Percentiles rank a stretch among this genome's conserved stretches.
Conservation (phyloP, 1,139 yeast genomes). For the Candida smagusa region DNA sequence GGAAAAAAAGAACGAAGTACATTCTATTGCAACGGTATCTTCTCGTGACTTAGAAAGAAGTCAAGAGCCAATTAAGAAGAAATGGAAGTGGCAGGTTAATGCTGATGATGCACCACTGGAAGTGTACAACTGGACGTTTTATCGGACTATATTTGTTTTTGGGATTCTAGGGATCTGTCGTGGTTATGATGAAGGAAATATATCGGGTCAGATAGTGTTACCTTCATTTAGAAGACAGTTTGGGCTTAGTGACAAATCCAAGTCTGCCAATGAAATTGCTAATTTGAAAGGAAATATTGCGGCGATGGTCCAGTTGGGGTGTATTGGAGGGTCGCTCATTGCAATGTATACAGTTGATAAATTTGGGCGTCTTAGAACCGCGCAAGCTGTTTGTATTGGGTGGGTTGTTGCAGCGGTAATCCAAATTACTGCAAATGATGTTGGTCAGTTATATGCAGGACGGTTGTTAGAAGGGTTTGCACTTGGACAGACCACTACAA, state of each 20-base stretch:
- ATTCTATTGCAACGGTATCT: constrained; percentile 8
- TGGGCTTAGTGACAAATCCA: constrained; percentile 42
- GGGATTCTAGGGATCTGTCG: constrained; percentile 61
- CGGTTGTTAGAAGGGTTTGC: constrained; percentile 53
- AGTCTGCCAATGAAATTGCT: constrained; percentile 36
- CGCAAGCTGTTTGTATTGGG: constrained; percentile 41
- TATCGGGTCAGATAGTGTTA: constrained; percentile 44
- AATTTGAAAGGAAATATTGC: constrained; percentile 52
- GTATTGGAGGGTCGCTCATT: constrained; percentile 53
- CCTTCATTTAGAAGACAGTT: constrained; percentile 40
- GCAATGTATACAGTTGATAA: constrained; percentile 51
- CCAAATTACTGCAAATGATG: constrained; percentile 41
- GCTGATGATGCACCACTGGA: constrained; percentile 45
- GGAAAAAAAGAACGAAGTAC: constrained; percentile 9
- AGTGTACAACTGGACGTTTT: constrained; percentile 46
- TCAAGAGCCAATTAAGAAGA: constrained; percentile 6
- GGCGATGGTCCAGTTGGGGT: constrained; percentile 61
- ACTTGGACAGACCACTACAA: constrained; percentile 54
- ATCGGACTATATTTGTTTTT: constrained; percentile 47
- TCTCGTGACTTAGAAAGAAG: constrained; percentile 1
- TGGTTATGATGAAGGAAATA: constrained; percentile 58
- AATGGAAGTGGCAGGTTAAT: constrained; percentile 27
- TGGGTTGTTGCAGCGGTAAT: constrained; percentile 50
- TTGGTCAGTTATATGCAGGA: constrained; percentile 54
- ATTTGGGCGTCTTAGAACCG: constrained; percentile 52